phyloP scores from a whole-genome alignment of 140 eudicot species.

The Oenanthe javanica region DNA sequence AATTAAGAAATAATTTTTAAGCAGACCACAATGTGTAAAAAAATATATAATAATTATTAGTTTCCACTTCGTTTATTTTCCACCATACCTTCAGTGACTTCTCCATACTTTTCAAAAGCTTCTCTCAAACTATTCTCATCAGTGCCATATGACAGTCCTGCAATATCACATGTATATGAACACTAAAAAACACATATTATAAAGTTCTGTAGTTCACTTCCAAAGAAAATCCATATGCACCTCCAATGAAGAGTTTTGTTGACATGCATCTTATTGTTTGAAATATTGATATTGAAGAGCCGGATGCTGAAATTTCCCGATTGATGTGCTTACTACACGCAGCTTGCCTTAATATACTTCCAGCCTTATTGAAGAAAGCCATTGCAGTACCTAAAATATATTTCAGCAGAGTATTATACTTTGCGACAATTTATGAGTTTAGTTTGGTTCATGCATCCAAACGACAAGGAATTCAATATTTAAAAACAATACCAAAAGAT shows the following conservation, averaged over 20 bases:
- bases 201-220: neutral
- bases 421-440: neutral
- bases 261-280: slow-evolving; percentile 92
- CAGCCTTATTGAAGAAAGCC: slow-evolving; percentile 80
- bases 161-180: slow-evolving; percentile 7
- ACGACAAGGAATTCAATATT: neutral
- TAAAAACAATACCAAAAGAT: neutral
- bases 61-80: neutral
- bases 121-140: slow-evolving; percentile 56
- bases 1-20: neutral
- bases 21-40: neutral
- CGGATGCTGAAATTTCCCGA: slow-evolving; percentile 44
- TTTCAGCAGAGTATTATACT: neutral
- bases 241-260: slow-evolving; percentile 79
- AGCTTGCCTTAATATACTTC: slow-evolving; percentile 44
- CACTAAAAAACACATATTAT: neutral
- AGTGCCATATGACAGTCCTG: slow-evolving; percentile 72
- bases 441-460: neutral
- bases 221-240: slow-evolving; percentile 17
- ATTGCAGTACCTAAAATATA: slow-evolving; percentile 20
- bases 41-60: neutral
- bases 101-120: slow-evolving; percentile 65
- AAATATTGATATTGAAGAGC: slow-evolving; percentile 37
- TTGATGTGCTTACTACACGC: slow-evolving; percentile 33
- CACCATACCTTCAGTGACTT: slow-evolving; percentile 65